Evolutionary conservation across 495 filamentous ascomycete species (phyloP), one percentile per base, ranked within the genome.

Genomic region (Aspergillus nanangensis): DNA sequence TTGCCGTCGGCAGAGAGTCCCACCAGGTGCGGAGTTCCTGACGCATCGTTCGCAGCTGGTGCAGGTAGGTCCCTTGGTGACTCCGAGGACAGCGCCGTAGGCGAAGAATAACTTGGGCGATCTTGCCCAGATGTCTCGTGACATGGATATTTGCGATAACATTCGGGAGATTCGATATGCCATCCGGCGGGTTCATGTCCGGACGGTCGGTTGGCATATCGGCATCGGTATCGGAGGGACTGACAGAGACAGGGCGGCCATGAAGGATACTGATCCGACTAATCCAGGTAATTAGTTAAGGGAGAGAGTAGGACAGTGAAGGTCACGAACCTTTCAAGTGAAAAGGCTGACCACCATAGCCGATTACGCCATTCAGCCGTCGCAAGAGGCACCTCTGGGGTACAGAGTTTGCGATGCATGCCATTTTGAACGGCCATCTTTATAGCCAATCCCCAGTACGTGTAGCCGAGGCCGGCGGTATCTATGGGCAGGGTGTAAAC

Each of bases 381-480:
- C 9, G 11, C 13, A 5, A 36, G 18, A 35, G 13, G 20, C 1
- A 49, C 9, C 29, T 17, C 15, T 41, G 5, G 29, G 17, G 7
- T 38, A 22, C 17, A n/a, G n/a, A n/a, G n/a, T n/a, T 40, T 48
- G 24, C 51, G 51, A 22, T 53, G 51, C 45, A 53, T 48, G 13
- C 51, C 51, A 45, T 48, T 48, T 19, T 48, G 45, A 8, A 53
- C 24, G 1, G 51, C 45, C 51, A 49, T 49, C 19, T 53, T 53
- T 4, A 53, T 48, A 7, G 51, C 51, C 10, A 53, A 29, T 8
- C 51, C 51, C 15, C 45, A 45, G 29, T 53, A 53, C 17, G 38
- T 41, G 27, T 53, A 53, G n/a, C 45, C 45, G 34, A 53, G 18
- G 10, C 45, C 51, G 2, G 51, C 22, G 4, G 51, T 45, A 25